Evolutionary conservation across 202 grass and related monocot species (phyloP).

Genomic region (Eragrostis tef): DNA sequence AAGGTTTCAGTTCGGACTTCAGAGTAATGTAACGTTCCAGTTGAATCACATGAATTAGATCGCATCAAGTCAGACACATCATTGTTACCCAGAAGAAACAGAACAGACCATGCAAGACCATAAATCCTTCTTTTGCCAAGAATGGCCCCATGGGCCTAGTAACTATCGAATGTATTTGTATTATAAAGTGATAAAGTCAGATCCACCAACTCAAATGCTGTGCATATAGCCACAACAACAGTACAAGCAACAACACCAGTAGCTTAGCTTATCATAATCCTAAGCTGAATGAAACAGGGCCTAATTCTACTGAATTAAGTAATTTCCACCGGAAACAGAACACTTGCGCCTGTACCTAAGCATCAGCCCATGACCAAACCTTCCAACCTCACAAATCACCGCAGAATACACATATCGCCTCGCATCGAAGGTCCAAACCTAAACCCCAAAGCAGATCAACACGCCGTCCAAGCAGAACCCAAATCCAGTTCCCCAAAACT

Average conservation of each 20-base stretch:
- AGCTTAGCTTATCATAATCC: no score
- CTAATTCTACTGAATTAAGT: background rate
- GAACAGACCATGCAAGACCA: background rate
- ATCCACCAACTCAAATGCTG: background rate
- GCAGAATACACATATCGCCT: background rate
- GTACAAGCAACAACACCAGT: background rate
- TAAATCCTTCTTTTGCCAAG: background rate
- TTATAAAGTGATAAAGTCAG: background rate
- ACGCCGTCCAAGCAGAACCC: background rate
- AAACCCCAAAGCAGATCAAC: background rate
- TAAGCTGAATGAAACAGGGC: no score
- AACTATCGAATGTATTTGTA: background rate
- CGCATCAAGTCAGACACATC: background rate
- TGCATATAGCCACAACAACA: background rate
- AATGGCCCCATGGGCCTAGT: background rate
- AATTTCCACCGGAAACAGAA: background rate
- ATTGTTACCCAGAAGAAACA: background rate
- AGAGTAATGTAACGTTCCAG: background rate
- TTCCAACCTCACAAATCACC: background rate
- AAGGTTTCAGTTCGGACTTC: background rate
- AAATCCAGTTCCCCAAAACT: background rate
- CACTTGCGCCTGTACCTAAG: background rate
- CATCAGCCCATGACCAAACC: background rate
- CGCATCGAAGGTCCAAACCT: background rate
- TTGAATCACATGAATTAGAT: background rate